phyloP scores from a whole-genome alignment of 768 basidiomycete species.

The Suillus sp. region DNA sequence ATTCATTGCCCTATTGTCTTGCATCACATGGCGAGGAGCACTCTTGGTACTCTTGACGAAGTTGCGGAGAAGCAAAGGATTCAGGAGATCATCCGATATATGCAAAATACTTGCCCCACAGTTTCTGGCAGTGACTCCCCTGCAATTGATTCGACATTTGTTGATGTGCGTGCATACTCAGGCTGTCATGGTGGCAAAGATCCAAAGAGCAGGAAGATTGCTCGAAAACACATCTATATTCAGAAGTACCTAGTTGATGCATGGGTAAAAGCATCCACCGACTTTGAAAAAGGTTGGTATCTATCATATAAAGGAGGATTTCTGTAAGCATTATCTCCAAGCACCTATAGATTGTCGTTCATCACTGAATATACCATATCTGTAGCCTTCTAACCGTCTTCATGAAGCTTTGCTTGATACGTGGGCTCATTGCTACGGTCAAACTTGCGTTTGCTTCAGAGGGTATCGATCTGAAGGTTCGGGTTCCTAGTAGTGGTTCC shows the following conservation, averaged over 20 bases:
- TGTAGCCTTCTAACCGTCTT: too few relatives aligned
- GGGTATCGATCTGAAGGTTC: too few relatives aligned
- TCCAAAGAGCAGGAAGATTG: background rate
- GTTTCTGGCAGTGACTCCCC: slow-evolving; percentile 1
- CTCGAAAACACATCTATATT: background rate
- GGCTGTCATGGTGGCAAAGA: background rate
- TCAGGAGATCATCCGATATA: slow-evolving; percentile 2
- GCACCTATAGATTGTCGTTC: too few relatives aligned
- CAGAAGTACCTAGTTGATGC: background rate
- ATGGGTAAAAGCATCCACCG: too few relatives aligned
- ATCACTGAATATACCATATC: too few relatives aligned
- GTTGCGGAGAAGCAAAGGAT: background rate
- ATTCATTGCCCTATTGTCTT: background rate
- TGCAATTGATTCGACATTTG: background rate
- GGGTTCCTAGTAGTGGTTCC: too few relatives aligned
- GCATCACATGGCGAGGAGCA: background rate
- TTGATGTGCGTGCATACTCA: background rate
- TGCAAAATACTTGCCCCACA: background rate
- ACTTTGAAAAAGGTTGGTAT: too few relatives aligned
- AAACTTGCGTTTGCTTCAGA: too few relatives aligned
- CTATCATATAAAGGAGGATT: too few relatives aligned
- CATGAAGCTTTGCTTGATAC: too few relatives aligned
- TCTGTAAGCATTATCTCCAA: too few relatives aligned
- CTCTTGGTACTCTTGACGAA: background rate
- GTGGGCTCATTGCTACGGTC: too few relatives aligned